phyloP scores from a whole-genome alignment of 176 grass and related monocot genomes.

The Melocanna baccifera region DNA sequence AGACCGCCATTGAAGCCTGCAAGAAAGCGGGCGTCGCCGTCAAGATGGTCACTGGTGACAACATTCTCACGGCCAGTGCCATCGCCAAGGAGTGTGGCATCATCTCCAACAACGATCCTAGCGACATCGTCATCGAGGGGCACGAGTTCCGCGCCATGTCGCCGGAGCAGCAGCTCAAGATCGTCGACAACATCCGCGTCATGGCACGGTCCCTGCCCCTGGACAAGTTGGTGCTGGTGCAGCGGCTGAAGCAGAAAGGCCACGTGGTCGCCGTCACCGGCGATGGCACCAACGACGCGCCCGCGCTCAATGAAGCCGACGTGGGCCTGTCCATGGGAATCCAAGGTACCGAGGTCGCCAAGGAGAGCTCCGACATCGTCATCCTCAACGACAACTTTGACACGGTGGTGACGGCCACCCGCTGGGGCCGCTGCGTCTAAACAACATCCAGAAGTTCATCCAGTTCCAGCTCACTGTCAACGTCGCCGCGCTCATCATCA shows the following conservation, averaged over 20 bases:
- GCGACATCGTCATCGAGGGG: conserved; percentile 59
- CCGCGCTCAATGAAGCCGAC: conserved; percentile 78
- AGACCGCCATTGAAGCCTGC: conserved; percentile 49
- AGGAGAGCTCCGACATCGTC: conserved; percentile 83
- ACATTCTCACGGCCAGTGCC: conserved; percentile 71
- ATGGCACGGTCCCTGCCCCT: conserved; percentile 61
- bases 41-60: conserved; percentile 93
- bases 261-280: conserved; percentile 82
- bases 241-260: conserved; percentile 71
- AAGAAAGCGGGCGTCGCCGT: conserved; percentile 53
- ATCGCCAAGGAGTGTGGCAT: conserved; percentile 85
- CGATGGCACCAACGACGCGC: conserved; percentile 75
- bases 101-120: not conserved
- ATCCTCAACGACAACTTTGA: conserved; percentile 85
- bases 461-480: conserved; percentile 32
- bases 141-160: conserved; percentile 68
- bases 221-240: conserved; percentile 70
- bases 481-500: conserved; percentile 48
- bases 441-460: conserved; percentile 83
- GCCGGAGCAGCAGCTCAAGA: conserved; percentile 38
- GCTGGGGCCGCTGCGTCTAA: conserved; percentile 78
- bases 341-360: conserved; percentile 81
- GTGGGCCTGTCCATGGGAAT: conserved; percentile 83
- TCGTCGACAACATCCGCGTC: conserved; percentile 52
- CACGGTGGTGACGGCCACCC: conserved; percentile 61